Percentiles rank a stretch among this genome's conserved stretches.
Evolutionary conservation across 352 stramenopile genomes (phyloP).

Genomic region (Globisporangium orthogonon): DNA sequence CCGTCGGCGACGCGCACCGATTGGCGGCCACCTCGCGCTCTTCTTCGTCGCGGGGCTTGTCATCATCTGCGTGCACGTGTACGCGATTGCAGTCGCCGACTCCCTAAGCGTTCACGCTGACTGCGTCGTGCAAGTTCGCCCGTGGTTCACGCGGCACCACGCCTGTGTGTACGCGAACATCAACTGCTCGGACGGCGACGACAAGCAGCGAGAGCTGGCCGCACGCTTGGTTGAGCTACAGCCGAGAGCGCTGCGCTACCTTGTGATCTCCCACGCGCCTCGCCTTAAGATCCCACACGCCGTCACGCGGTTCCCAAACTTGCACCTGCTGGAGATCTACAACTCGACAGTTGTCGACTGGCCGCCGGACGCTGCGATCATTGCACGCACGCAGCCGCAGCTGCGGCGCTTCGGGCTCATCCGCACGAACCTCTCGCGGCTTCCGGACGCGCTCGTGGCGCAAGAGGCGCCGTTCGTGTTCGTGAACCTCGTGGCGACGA

Average conservation of each 20-base stretch:
- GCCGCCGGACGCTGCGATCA: slow-evolving; percentile 7
- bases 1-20: background rate
- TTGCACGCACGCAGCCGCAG: background rate
- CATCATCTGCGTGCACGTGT: slow-evolving; percentile 3
- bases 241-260: slow-evolving; percentile 4
- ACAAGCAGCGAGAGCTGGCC: background rate
- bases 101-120: background rate
- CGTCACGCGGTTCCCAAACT: slow-evolving; percentile 9
- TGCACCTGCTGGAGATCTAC: slow-evolving; percentile 18
- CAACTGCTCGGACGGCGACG: slow-evolving; percentile 12
- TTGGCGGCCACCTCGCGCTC: background rate
- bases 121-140: slow-evolving; percentile 7
- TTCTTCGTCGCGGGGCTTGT: slow-evolving; percentile 3
- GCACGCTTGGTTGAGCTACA: slow-evolving; percentile 7
- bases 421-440: slow-evolving; percentile 4
- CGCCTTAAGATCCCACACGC: slow-evolving; percentile 10
- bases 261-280: slow-evolving; percentile 17
- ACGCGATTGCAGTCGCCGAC: background rate
- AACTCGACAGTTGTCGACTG: slow-evolving; percentile 22
- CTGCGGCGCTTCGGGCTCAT: slow-evolving; percentile 1
- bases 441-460: slow-evolving; percentile 4
- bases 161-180: slow-evolving; percentile 16
- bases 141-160: slow-evolving; percentile 17
- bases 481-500: slow-evolving; percentile 9
- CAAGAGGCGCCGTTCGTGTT: slow-evolving; percentile 11